Conservation (phyloP, 2,329 filamentous ascomycete genomes). For the Penicillium sp. region DNA sequence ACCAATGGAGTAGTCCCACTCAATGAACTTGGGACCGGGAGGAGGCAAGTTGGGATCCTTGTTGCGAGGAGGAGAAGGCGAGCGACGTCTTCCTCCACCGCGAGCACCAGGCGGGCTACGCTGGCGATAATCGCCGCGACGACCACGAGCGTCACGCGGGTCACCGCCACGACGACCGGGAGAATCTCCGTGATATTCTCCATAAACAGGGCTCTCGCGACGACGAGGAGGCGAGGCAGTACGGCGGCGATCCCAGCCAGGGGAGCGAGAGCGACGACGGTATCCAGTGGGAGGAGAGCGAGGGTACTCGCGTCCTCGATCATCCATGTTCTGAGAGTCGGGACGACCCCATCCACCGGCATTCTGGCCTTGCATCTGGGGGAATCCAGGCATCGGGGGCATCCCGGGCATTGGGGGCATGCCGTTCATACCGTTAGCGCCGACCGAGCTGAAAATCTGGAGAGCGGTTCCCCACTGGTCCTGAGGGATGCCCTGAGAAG, state of each 20-base stretch:
- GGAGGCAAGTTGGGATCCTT: conserved; percentile 45
- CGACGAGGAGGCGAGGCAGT: conserved; percentile 64
- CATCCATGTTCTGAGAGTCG: conserved; percentile 50
- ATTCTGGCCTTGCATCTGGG: conserved; percentile 32
- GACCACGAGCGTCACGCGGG: conserved; percentile 54
- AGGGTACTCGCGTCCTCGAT: conserved; percentile 62
- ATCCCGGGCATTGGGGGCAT: conserved; percentile 34
- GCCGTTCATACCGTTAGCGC: conserved; percentile 18
- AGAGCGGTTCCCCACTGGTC: conserved; percentile 71
- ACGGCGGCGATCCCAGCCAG: conserved; percentile 70
- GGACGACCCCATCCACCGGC: conserved; percentile 37
- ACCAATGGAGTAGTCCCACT: conserved; percentile 74
- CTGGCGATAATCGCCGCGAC: conserved; percentile 72
- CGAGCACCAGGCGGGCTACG: conserved; percentile 72
- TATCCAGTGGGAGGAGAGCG: conserved; percentile 62
- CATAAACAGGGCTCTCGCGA: conserved; percentile 69
- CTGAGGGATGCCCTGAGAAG: conserved; percentile 72
- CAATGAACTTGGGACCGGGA: conserved; percentile 70
- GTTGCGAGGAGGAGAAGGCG: conserved; percentile 56
- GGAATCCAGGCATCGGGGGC: conserved; percentile 29
- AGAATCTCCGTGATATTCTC: conserved; percentile 71
- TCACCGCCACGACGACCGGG: conserved; percentile 62
- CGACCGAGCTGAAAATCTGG: conserved; percentile 49
- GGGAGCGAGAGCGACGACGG: conserved; percentile 77
- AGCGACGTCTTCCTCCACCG: conserved; percentile 54